These are phyloP conservation scores for Jatropha curcas DNA, from an alignment of 345 rosid genomes.

Conservation along the genomic window DNA sequence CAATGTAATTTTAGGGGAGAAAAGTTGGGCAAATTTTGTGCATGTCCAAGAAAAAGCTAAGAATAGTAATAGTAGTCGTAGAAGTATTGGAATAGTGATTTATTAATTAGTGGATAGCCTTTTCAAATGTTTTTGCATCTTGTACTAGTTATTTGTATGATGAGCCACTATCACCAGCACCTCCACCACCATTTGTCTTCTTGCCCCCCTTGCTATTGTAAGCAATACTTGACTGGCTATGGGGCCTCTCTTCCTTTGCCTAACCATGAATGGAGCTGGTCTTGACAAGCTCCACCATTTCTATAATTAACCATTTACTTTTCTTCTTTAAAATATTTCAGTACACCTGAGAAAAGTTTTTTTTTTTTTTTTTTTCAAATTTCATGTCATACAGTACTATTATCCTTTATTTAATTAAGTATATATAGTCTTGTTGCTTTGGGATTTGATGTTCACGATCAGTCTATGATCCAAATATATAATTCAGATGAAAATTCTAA, in stretches of 20 bases:
- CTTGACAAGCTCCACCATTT: slow-evolving; percentile 29
- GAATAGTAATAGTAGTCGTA: slow-evolving; percentile 23
- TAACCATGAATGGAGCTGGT: slow-evolving; percentile 8
- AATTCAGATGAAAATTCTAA: slow-evolving; percentile 20
- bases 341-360: slow-evolving; percentile 21
- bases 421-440: too few relatives aligned
- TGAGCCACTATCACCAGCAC: slow-evolving; percentile 60
- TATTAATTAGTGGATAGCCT: slow-evolving; percentile 35
- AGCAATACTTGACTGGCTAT: slow-evolving; percentile 32
- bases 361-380: neutral
- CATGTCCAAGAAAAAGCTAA: slow-evolving; percentile 24
- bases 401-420: neutral
- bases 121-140: slow-evolving; percentile 35
- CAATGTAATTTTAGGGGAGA: slow-evolving; percentile 14
- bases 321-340: slow-evolving; percentile 15
- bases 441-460: neutral
- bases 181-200: slow-evolving; percentile 66
- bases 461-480: neutral
- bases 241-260: slow-evolving; percentile 20
- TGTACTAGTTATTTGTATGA: slow-evolving; percentile 32
- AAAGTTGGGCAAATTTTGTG: slow-evolving; percentile 17
- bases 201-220: slow-evolving; percentile 37
- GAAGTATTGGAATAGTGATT: neutral
- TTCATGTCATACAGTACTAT: neutral
- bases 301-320: neutral